These are phyloP conservation scores for Colletotrichum incanum DNA, from an alignment of 2,329 filamentous ascomycete species.

Conservation along the genomic window DNA sequence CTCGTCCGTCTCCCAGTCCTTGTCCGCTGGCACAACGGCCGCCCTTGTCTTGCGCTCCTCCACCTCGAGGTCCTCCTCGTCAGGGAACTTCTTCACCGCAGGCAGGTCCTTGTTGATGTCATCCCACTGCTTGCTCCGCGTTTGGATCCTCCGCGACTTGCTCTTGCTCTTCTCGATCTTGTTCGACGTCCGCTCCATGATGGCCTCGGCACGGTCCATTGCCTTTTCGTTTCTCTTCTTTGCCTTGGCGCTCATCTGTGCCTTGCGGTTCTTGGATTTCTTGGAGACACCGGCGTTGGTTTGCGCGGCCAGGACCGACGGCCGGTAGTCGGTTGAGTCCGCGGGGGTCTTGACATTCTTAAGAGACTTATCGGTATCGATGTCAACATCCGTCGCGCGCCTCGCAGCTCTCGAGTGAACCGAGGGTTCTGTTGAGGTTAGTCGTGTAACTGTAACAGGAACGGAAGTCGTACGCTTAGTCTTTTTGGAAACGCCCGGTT, in stretches of 20 bases:
- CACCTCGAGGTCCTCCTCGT: constrained; percentile 47
- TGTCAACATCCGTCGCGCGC: constrained; percentile 79
- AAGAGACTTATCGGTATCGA: constrained; percentile 80
- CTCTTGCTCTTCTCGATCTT: constrained; percentile 71
- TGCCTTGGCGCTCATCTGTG: constrained; percentile 69
- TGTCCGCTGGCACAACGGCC: constrained; percentile 45
- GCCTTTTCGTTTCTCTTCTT: constrained; percentile 70
- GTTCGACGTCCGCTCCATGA: constrained; percentile 71
- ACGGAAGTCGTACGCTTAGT: constrained; percentile 46
- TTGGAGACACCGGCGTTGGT: constrained; percentile 78
- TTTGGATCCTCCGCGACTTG: constrained; percentile 63
- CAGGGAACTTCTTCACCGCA: constrained; percentile 32
- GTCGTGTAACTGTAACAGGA: not conserved
- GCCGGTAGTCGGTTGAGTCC: constrained; percentile 65
- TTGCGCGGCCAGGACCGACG: constrained; percentile 79
- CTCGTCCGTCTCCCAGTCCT: constrained; percentile 53
- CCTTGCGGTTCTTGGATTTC: constrained; percentile 73
- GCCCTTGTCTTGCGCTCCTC: constrained; percentile 42
- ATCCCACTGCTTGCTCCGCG: constrained; percentile 70
- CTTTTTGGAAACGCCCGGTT: constrained; percentile 48
- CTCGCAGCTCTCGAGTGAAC: constrained; percentile 82
- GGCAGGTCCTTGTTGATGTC: constrained; percentile 65
- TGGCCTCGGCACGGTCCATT: constrained; percentile 72
- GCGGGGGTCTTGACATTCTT: constrained; percentile 70
- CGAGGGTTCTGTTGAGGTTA: constrained; percentile 67